Conservation (phyloP, 495 filamentous ascomycete genomes). For the Neurospora sp. region DNA sequence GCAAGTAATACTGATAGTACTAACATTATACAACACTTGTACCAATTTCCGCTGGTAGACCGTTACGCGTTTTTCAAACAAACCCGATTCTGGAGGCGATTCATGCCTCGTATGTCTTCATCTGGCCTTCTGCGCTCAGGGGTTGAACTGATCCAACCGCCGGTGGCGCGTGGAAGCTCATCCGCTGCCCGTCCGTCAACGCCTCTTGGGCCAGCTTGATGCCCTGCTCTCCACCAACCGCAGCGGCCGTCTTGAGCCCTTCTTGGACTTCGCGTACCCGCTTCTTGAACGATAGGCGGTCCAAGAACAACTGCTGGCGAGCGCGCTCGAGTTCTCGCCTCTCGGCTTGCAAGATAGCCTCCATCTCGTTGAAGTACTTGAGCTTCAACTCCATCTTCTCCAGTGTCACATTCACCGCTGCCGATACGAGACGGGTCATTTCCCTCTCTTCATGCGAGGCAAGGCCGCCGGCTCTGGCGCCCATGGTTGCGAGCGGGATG, state of each 20-base stretch:
- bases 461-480: constrained; percentile 75
- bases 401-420: constrained; percentile 74
- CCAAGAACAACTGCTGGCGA: constrained; percentile 85
- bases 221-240: constrained; percentile 51
- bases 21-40: neutral
- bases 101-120: constrained; percentile 43
- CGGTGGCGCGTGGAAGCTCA: constrained; percentile 50
- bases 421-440: constrained; percentile 83
- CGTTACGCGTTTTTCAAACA: neutral
- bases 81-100: neutral
- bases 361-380: constrained; percentile 93
- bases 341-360: constrained; percentile 81
- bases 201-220: constrained; percentile 40
- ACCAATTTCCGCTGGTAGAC: neutral
- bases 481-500: constrained; percentile 73
- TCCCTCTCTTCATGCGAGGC: constrained; percentile 93
- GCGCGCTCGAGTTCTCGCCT: constrained; percentile 83
- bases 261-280: constrained; percentile 75
- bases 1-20: neutral
- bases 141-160: constrained; percentile 46
- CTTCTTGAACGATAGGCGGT: constrained; percentile 82
- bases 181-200: constrained; percentile 40
- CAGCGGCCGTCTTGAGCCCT: constrained; percentile 51
- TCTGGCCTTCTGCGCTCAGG: constrained; percentile 50
- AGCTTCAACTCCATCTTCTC: constrained; percentile 78